Percentiles rank a stretch among this genome's conserved stretches.
These are phyloP conservation scores for Apodospora peruviana DNA, from an alignment of 495 filamentous ascomycete genomes.

Conservation along the genomic window DNA sequence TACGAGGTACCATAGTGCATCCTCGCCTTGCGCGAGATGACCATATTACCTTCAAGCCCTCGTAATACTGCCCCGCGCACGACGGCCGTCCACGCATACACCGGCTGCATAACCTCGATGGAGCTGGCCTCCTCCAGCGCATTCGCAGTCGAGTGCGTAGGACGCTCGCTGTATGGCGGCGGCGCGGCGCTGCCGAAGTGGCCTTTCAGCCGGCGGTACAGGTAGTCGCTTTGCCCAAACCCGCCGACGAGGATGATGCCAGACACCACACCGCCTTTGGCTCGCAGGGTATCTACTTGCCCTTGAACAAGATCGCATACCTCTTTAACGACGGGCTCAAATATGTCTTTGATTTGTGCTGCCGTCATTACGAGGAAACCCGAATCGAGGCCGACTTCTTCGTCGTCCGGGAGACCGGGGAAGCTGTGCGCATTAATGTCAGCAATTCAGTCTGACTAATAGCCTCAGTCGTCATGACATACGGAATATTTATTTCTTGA, in stretches of 20 bases:
- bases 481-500: constrained; percentile 62
- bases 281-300: constrained; percentile 54
- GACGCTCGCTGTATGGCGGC: constrained; percentile 60
- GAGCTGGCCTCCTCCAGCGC: constrained; percentile 34
- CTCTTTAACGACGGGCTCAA: constrained; percentile 60
- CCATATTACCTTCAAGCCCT: constrained; percentile 67
- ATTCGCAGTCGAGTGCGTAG: constrained; percentile 46
- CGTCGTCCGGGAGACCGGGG: constrained; percentile 65
- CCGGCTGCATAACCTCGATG: constrained; percentile 70
- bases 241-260: constrained; percentile 66
- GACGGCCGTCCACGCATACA: constrained; percentile 74
- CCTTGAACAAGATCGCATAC: constrained; percentile 56
- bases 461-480: constrained; percentile 10
- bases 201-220: constrained; percentile 58
- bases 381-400: constrained; percentile 54
- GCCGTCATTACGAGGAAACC: constrained; percentile 60
- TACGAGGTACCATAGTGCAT: constrained; percentile 77
- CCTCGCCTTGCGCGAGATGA: constrained; percentile 58
- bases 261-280: constrained; percentile 58
- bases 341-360: constrained; percentile 56
- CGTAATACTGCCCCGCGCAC: constrained; percentile 62
- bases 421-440: constrained; percentile 33
- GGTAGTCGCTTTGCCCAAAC: constrained; percentile 63
- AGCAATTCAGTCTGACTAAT: not conserved
- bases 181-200: constrained; percentile 61